phyloP scores from a whole-genome alignment of 352 stramenopile species.

The Phytophthora sp. region DNA sequence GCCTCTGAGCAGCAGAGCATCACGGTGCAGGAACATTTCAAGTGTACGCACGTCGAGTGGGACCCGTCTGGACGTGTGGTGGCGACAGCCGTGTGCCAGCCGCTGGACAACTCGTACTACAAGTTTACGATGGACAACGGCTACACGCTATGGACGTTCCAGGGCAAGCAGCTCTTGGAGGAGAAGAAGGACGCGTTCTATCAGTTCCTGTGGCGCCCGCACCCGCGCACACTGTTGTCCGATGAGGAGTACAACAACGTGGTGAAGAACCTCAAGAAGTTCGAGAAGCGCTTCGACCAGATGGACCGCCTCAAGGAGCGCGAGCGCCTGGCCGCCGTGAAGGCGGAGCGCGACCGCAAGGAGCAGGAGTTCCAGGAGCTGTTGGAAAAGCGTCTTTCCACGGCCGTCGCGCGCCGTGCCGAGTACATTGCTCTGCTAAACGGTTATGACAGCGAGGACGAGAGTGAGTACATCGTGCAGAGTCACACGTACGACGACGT shows the following conservation, averaged over 20 bases:
- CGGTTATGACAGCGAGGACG: slow-evolving; percentile 86
- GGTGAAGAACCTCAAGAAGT: slow-evolving; percentile 98
- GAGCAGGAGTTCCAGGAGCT: slow-evolving; percentile 79
- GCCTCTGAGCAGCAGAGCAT: slow-evolving; percentile 95
- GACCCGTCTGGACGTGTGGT: slow-evolving; percentile 97
- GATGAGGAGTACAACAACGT: slow-evolving; percentile 94
- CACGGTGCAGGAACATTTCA: slow-evolving; percentile 97
- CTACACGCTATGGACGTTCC: slow-evolving; percentile 98
- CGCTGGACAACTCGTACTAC: slow-evolving; percentile 94
- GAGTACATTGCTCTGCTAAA: slow-evolving; percentile 74
- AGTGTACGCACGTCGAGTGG: slow-evolving; percentile 98
- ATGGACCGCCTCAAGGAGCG: slow-evolving; percentile 87
- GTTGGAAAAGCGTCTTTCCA: slow-evolving; percentile 47
- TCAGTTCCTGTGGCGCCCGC: slow-evolving; percentile 91
- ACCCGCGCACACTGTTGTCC: slow-evolving; percentile 93
- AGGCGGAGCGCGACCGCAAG: slow-evolving; percentile 74
- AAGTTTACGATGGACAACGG: slow-evolving; percentile 99
- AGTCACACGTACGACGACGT: slow-evolving; percentile 78
- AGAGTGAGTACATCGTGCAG: slow-evolving; percentile 86
- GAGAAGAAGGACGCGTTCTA: slow-evolving; percentile 98
- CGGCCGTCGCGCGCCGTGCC: slow-evolving; percentile 40
- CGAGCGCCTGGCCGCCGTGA: slow-evolving; percentile 67
- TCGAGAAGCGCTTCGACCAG: slow-evolving; percentile 91
- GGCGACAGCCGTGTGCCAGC: slow-evolving; percentile 95
- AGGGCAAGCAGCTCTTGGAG: slow-evolving; percentile 94